phyloP scores from a whole-genome alignment of 306 rosid genomes.

The Alnus glutinosa region DNA sequence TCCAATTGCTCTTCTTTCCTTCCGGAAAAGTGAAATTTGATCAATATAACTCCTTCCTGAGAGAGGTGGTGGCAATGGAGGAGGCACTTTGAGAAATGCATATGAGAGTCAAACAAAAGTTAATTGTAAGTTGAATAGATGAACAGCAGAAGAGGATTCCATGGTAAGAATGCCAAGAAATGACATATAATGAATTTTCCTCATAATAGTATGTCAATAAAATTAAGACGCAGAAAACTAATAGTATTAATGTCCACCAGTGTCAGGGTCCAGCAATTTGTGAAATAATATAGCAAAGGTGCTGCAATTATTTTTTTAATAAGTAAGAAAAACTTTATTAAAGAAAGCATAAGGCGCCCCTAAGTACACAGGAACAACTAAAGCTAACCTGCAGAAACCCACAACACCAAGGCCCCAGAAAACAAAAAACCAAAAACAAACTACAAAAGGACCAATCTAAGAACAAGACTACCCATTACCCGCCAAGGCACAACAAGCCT shows the following conservation, averaged over 20 bases:
- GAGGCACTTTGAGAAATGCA: constrained; percentile 85
- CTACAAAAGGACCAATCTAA: no score
- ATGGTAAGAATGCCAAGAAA: constrained; percentile 2
- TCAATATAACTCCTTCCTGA: constrained; percentile 79
- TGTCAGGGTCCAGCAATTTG: not conserved
- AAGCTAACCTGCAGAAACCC: no score
- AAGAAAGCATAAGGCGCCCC: no score
- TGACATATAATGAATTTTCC: not conserved
- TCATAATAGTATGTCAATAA: not conserved
- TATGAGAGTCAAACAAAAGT: constrained; percentile 42
- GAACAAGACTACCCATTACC: no score
- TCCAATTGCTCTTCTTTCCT: constrained; percentile 71
- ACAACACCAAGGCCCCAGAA: no score
- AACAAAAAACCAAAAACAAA: no score
- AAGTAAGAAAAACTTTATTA: no score
- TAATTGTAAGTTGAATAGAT: constrained; percentile 32
- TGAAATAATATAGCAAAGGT: not conserved
- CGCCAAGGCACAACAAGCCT: no score
- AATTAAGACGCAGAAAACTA: not conserved
- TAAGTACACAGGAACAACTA: no score
- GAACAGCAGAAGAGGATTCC: constrained; percentile 7
- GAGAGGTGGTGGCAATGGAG: constrained; percentile 87
- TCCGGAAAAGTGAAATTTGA: constrained; percentile 52
- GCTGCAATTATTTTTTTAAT: no score
- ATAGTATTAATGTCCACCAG: not conserved